These are phyloP conservation scores for Fusarium dimerum DNA, from an alignment of 2,329 filamentous ascomycete genomes.

Conservation along the genomic window DNA sequence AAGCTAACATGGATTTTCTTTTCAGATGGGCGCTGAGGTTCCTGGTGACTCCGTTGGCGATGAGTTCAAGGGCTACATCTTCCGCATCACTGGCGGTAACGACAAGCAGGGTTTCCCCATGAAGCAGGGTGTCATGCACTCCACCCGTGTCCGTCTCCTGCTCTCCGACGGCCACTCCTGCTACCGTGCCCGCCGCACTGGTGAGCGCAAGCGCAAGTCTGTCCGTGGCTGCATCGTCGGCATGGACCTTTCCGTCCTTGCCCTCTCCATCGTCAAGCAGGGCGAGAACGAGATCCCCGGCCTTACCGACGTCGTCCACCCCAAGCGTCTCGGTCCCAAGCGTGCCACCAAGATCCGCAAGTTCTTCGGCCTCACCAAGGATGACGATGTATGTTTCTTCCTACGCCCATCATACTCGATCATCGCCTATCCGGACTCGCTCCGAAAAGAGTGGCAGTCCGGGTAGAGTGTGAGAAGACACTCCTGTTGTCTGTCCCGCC, in stretches of 20 bases:
- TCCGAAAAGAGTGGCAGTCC: slow-evolving; percentile 44
- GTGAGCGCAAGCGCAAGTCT: slow-evolving; percentile 99
- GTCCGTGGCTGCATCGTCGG: slow-evolving; percentile 99
- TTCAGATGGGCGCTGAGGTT: slow-evolving; percentile 85
- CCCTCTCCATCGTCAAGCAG: slow-evolving; percentile 96
- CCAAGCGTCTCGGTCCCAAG: slow-evolving; percentile 99
- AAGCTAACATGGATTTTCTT: slow-evolving; percentile 36
- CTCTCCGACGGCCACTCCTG: slow-evolving; percentile 96
- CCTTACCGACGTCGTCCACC: slow-evolving; percentile 95
- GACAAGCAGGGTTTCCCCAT: slow-evolving; percentile 99
- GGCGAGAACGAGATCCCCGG: slow-evolving; percentile 92
- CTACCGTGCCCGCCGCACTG: slow-evolving; percentile 96
- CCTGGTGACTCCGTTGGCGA: slow-evolving; percentile 93
- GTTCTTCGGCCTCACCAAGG: slow-evolving; percentile 99
- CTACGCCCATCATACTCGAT: slow-evolving; percentile 53
- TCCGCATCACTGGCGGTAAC: slow-evolving; percentile 99
- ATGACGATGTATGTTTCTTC: slow-evolving; percentile 93
- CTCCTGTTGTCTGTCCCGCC: slow-evolving; percentile 17
- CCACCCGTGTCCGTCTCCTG: slow-evolving; percentile 96
- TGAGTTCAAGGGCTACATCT: slow-evolving; percentile 99
- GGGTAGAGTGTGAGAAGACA: slow-evolving; percentile 61
- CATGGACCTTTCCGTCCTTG: slow-evolving; percentile 92
- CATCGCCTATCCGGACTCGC: slow-evolving; percentile 70
- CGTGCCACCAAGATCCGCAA: slow-evolving; percentile 99
- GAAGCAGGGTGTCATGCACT: slow-evolving; percentile 99